These are phyloP conservation scores for Pouteria glomerata DNA, from an alignment of 148 eudicot species.

Conservation along the genomic window DNA sequence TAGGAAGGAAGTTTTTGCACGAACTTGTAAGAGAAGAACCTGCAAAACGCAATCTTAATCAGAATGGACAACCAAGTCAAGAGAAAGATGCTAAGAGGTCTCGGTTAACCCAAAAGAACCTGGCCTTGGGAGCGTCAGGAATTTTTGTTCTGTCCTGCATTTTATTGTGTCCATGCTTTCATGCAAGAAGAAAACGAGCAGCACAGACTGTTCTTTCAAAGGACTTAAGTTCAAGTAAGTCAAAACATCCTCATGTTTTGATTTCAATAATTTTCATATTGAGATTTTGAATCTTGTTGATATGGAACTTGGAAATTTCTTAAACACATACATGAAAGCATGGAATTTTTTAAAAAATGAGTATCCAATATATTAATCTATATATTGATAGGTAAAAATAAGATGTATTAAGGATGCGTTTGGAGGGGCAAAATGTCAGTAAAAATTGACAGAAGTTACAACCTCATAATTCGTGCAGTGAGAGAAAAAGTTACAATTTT, in stretches of 20 bases:
- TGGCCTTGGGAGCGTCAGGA: constrained; percentile 63
- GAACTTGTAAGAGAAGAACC: constrained; percentile 27
- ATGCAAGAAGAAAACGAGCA: constrained; percentile 46
- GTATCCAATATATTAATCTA: no score
- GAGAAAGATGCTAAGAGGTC: constrained; percentile 20
- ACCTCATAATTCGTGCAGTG: no score
- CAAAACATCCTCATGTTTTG: background rate
- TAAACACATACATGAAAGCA: no score
- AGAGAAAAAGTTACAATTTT: no score
- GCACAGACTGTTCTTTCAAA: constrained; percentile 38
- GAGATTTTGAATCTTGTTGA: background rate
- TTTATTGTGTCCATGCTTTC: constrained; percentile 66
- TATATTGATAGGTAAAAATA: no score
- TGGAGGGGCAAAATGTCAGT: no score
- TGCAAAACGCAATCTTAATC: constrained; percentile 6
- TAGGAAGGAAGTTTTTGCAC: constrained; percentile 52
- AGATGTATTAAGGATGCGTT: no score
- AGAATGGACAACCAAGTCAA: constrained; percentile 14
- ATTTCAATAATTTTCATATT: background rate
- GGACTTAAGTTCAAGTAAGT: constrained; percentile 66
- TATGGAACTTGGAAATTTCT: background rate
- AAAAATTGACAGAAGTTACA: no score
- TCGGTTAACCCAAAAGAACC: constrained; percentile 32
- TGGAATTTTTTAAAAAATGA: no score
- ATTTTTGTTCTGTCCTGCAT: constrained; percentile 52